Evolutionary conservation across 148 eudicot genomes (phyloP), one percentile per base, ranked within the genome.

Genomic region (Vaccinium corymbosum): DNA sequence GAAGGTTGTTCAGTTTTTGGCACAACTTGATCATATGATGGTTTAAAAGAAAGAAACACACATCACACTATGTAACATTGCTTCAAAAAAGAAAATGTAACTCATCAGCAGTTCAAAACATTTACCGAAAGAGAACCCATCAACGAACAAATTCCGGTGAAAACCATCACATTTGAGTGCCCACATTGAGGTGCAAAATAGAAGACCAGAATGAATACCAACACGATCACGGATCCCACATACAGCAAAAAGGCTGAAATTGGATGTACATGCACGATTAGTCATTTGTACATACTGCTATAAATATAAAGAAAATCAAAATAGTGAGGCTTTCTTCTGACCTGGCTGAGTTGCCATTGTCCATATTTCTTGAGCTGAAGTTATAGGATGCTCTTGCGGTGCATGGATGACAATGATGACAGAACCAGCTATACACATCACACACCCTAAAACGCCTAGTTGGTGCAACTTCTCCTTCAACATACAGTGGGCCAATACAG

Each of bases 101-200:
- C 16, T 13, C 49, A 74, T 14, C 29, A 19, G 27, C 50, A 79
- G 76, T 74, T 55, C 53, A 78, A 80, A 71, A 80, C 62, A 62
- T 77, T 85, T 92, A 92, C 97, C 92, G 93, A 91, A 88, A 93
- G 91, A 80, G 97, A 93, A 59, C 94, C 94, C 90, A 92, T 90
- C 85, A 93, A 85, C 12, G 97, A 93, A 83, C 97, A 93, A 75
- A 93, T 92, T 78, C 97, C 93, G 1, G 89, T 89, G 91, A 88
- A 93, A 84, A 92, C 89, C 81, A 93, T 76, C 64, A 91, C 91
- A 68, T 92, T 92, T 74, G 91, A 70, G 76, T 93, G 89, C 73
- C 94, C 97, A 85, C 87, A 90, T 75, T 81, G 83, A 25, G 93
- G 92, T 46, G 87, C 89, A 83, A 89, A 91, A 84, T 92, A 83